A percentile compares a stretch with the other conserved stretches of the same genome.
phyloP scores from a whole-genome alignment of 75 land plant genomes.

The Sequoia sempervirens region DNA sequence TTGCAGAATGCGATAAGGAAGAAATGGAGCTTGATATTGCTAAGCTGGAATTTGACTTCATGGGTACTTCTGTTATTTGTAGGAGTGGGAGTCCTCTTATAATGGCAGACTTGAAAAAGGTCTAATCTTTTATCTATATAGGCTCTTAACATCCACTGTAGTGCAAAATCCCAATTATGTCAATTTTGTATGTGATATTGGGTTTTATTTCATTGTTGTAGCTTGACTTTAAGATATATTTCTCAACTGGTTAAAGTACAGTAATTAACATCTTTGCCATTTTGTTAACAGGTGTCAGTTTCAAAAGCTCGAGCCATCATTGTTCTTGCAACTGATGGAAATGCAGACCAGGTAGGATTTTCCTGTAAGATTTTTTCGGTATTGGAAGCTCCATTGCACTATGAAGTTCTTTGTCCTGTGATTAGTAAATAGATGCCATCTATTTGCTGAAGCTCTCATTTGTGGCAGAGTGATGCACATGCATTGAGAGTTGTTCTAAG shows the following conservation, averaged over 20 bases:
- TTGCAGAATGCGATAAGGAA: constrained; percentile 85
- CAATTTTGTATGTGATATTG: not conserved
- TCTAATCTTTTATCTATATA: not conserved
- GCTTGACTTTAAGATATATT: not conserved
- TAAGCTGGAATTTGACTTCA: constrained; percentile 73
- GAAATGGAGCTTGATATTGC: constrained; percentile 84
- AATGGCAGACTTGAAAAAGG: constrained; percentile 75
- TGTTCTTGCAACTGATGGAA: constrained; percentile 75
- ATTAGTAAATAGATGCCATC: not conserved
- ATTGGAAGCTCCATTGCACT: constrained; percentile 8
- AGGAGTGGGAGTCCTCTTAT: constrained; percentile 81
- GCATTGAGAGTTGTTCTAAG: constrained; percentile 70
- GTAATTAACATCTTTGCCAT: not conserved
- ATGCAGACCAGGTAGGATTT: constrained; percentile 68
- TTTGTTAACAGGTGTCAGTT: constrained; percentile 64
- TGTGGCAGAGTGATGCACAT: constrained; percentile 72
- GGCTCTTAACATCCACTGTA: not conserved
- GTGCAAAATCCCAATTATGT: not conserved
- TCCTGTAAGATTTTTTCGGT: not conserved
- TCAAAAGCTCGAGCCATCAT: constrained; percentile 85
- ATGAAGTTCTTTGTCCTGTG: not conserved
- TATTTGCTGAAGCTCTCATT: not conserved
- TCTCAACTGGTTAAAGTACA: not conserved
- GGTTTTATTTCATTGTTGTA: not conserved
- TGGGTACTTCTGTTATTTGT: constrained; percentile 82